Conservation (phyloP, 805 yeast genomes). For the Yamadazyma insecticola region DNA sequence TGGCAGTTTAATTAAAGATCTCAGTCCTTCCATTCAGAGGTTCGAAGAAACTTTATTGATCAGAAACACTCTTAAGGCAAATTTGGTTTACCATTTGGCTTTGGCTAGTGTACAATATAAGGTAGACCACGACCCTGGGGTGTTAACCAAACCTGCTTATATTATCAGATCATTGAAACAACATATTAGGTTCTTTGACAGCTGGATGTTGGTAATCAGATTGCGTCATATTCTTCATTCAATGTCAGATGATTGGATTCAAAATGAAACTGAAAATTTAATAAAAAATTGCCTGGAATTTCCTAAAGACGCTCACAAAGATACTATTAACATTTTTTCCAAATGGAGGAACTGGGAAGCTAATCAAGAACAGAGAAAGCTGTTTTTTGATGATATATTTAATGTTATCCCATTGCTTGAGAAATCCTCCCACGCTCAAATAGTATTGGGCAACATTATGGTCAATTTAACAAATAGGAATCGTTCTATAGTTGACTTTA, state of each 20-base stretch:
- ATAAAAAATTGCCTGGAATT: conserved; percentile 33
- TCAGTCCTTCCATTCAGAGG: conserved; percentile 13
- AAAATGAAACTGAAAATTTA: conserved; percentile 25
- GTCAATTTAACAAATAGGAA: too few relatives aligned
- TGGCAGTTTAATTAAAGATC: conserved; percentile 7
- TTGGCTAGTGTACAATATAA: conserved; percentile 35
- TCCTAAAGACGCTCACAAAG: conserved; percentile 49
- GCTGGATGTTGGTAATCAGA: conserved; percentile 84
- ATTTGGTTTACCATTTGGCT: conserved; percentile 39
- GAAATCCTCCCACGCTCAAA: too few relatives aligned
- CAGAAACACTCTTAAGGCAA: conserved; percentile 17
- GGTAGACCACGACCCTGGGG: conserved; percentile 81
- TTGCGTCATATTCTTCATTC: conserved; percentile 66
- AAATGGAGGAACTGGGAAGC: conserved; percentile 94
- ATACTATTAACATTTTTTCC: conserved; percentile 56
- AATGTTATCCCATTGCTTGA: conserved; percentile 5
- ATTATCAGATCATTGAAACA: conserved; percentile 64
- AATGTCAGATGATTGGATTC: conserved; percentile 53
- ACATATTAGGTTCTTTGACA: conserved; percentile 74
- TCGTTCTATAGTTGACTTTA: too few relatives aligned
- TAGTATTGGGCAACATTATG: too few relatives aligned
- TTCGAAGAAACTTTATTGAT: conserved; percentile 13
- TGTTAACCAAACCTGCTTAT: conserved; percentile 83
- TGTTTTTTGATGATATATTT: conserved; percentile 14
- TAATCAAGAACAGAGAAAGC: conserved; percentile 22